phyloP scores from a whole-genome alignment of 306 rosid species.

The Vachellia pachyceras region DNA sequence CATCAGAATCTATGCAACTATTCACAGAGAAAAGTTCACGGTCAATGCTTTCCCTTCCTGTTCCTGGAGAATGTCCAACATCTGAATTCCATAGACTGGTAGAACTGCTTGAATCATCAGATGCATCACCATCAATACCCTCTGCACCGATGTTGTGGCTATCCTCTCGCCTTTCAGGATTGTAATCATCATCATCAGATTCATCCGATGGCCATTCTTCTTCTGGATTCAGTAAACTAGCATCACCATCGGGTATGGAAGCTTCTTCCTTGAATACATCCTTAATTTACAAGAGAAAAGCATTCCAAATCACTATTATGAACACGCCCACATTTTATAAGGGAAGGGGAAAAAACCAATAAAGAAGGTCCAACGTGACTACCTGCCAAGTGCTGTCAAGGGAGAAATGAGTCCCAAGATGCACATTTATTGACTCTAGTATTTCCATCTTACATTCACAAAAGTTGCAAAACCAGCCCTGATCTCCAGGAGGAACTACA shows the following conservation, averaged over 20 bases:
- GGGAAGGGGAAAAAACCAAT: not conserved
- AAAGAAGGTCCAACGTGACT: conserved; percentile 22
- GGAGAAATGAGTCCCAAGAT: conserved; percentile 85
- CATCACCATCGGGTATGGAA: conserved; percentile 63
- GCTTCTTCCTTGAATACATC: conserved; percentile 94
- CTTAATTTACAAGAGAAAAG: conserved; percentile 45
- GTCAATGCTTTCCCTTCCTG: conserved; percentile 39
- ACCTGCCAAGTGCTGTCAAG: conserved; percentile 82
- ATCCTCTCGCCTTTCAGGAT: conserved; percentile 73
- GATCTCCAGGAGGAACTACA: conserved; percentile 80
- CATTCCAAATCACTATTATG: conserved; percentile 24
- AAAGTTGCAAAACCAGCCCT: conserved; percentile 84
- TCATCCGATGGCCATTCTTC: conserved; percentile 96
- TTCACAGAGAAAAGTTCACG: conserved; percentile 48
- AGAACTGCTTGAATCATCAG: conserved; percentile 56
- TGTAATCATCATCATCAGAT: conserved; percentile 87
- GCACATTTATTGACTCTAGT: conserved; percentile 77
- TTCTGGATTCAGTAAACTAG: conserved; percentile 60
- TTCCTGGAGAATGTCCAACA: conserved; percentile 42
- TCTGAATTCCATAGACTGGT: conserved; percentile 61
- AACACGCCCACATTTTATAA: not conserved
- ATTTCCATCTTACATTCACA: conserved; percentile 90
- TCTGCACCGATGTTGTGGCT: conserved; percentile 47
- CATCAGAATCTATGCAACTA: conserved; percentile 64
- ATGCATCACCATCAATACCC: conserved; percentile 49